Evolutionary conservation across 768 basidiomycete species (phyloP), one percentile per base, ranked within the genome.

Genomic region (Boletus edulis): DNA sequence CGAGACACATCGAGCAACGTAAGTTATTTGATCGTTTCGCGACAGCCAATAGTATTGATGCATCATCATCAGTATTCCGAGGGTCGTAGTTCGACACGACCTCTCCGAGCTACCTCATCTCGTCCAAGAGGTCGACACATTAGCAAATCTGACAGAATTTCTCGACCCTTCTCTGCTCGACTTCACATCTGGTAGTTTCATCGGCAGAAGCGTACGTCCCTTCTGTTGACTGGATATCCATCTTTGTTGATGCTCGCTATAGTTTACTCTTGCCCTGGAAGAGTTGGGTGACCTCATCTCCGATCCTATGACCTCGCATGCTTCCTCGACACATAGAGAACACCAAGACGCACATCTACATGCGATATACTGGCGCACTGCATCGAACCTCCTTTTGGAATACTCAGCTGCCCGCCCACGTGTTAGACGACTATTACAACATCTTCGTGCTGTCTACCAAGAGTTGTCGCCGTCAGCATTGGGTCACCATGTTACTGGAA

Each of bases 331-430:
- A 34, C 43, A 42, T 4, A 45, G 34, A 39, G 34, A 49, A 2
- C 17, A 42, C 18, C 59, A 51, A 13, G 59, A 64, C 12, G 46
- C 46, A 27, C 66, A 51, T 20, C 51, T 67, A 14, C 52, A 62
- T 35, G 69, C 62, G 4, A 61, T 72, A 46, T 70, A 60, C 46
- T 65, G 58, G 59, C 71, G 66, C 27, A 65, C 67, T 5, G 42
- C 69, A 1, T 71, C 71, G 5, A 71, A 67, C 40, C 65, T 71
- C 15, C 62, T 72, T 18, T 52, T 71, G 24, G 71, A 71, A 52
- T 72, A 71, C 51, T 67, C 69, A 5, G 68, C 67, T 27, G 61
- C 63, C 15, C 64, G 66, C 34, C 60, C 54, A 8, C 71, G 61
- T 14, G 56, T 52, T 15, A 56, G 50, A 49, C 54, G 35, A 32